Percentiles rank a stretch among this genome's conserved stretches.
These are phyloP conservation scores for Boletus rex-veris DNA, from an alignment of 768 basidiomycete species.

Conservation along the genomic window DNA sequence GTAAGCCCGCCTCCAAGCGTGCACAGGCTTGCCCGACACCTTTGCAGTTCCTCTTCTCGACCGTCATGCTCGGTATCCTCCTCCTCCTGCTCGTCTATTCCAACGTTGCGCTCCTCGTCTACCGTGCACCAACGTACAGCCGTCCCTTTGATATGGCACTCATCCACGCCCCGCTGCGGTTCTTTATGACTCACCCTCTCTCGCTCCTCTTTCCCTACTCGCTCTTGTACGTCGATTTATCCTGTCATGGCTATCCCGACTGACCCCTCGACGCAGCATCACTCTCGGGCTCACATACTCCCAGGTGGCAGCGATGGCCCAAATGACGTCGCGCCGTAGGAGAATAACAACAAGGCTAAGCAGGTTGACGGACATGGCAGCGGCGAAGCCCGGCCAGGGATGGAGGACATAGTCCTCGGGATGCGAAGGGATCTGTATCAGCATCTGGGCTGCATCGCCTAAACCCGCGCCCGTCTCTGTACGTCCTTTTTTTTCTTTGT, in stretches of 20 bases:
- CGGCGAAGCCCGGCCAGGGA: too few species aligned
- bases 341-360: too few species aligned
- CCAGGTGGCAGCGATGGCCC: too few species aligned
- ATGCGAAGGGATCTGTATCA: conserved; percentile 73
- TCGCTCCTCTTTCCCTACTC: conserved; percentile 49
- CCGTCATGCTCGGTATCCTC: conserved; percentile 68
- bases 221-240: conserved; percentile 42
- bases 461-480: conserved; percentile 68
- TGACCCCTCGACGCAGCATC: conserved; percentile 43
- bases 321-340: too few species aligned
- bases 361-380: conserved; percentile 63
- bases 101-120: conserved; percentile 71
- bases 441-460: conserved; percentile 56
- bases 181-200: conserved; percentile 57
- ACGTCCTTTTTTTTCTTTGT: conserved; percentile 17
- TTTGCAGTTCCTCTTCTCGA: conserved; percentile 66
- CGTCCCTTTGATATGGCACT: conserved; percentile 76
- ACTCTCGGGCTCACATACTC: conserved; percentile 61
- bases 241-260: too few species aligned
- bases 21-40: background rate
- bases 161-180: conserved; percentile 83
- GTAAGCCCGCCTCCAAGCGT: conserved; percentile 28
- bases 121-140: conserved; percentile 55
- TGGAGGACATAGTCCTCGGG: too few species aligned
- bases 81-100: conserved; percentile 72